These are phyloP conservation scores for Emericellopsis atlantica DNA, from an alignment of 2,329 filamentous ascomycete genomes.

Conservation along the genomic window DNA sequence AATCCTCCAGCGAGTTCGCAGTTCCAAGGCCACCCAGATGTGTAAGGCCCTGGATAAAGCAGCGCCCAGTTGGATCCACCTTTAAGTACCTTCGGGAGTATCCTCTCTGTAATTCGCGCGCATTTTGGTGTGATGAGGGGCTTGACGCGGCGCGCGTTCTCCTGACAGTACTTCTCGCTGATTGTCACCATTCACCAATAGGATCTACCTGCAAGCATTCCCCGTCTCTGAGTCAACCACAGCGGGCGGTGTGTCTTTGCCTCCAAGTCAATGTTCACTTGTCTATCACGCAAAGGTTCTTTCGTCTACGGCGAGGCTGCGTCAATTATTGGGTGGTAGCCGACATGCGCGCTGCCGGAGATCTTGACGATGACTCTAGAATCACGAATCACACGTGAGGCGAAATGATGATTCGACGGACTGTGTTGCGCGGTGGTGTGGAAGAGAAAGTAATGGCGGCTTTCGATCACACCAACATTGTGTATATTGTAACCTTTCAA, in stretches of 20 bases:
- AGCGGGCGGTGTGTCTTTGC: not conserved
- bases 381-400: not conserved
- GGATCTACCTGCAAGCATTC: not conserved
- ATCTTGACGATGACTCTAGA: too few relatives aligned
- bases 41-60: not conserved
- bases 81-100: constrained; percentile 1
- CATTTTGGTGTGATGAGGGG: constrained; percentile 3
- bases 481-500: too few relatives aligned
- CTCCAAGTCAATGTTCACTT: too few relatives aligned
- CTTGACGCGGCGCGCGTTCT: constrained; percentile 12
- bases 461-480: not conserved
- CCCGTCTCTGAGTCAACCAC: not conserved
- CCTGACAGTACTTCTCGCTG: constrained; percentile 7
- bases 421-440: not conserved
- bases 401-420: not conserved
- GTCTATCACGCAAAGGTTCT: not conserved
- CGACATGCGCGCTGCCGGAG: too few relatives aligned
- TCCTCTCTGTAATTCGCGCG: not conserved
- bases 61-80: not conserved
- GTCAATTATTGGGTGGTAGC: too few relatives aligned
- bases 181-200: not conserved
- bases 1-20: too few relatives aligned
- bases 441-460: not conserved
- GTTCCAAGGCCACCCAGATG: too few relatives aligned
- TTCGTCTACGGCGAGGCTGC: too few relatives aligned